Evolutionary conservation across 1,139 yeast species (phyloP).

Genomic region (Candida gigantensis): DNA sequence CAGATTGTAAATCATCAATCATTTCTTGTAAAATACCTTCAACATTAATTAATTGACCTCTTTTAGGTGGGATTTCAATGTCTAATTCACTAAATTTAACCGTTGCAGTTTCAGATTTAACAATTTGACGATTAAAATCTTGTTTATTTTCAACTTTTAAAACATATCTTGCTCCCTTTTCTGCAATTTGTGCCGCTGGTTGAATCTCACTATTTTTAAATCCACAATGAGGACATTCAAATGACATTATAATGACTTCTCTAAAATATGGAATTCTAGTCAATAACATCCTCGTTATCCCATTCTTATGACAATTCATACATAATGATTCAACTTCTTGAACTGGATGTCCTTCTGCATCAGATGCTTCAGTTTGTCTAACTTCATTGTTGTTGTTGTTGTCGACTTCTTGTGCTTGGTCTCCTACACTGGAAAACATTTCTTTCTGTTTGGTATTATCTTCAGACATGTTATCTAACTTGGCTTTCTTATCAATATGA

Average conservation of each 20-base stretch:
- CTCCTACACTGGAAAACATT: slow-evolving; percentile 60
- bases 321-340: slow-evolving; percentile 94
- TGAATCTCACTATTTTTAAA: slow-evolving; percentile 91
- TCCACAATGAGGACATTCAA: slow-evolving; percentile 93
- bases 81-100: slow-evolving; percentile 83
- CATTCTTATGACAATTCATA: slow-evolving; percentile 91
- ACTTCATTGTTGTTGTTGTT: slow-evolving; percentile 27
- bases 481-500: slow-evolving; percentile 18
- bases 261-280: slow-evolving; percentile 91
- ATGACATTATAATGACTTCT: slow-evolving; percentile 92
- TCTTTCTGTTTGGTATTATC: slow-evolving; percentile 29
- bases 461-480: slow-evolving; percentile 13
- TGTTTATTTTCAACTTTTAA: slow-evolving; percentile 67
- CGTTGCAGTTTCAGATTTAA: slow-evolving; percentile 86
- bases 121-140: slow-evolving; percentile 88
- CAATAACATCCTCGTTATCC: slow-evolving; percentile 77
- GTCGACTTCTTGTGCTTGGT: slow-evolving; percentile 48
- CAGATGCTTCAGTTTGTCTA: slow-evolving; percentile 61
- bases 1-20: slow-evolving; percentile 76
- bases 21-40: slow-evolving; percentile 88
- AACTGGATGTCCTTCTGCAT: slow-evolving; percentile 93
- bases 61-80: slow-evolving; percentile 91
- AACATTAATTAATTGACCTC: slow-evolving; percentile 89
- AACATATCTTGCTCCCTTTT: slow-evolving; percentile 77
- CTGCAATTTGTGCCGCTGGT: slow-evolving; percentile 87